phyloP scores from a whole-genome alignment of 1,139 yeast genomes.

The Pichia sp. region DNA sequence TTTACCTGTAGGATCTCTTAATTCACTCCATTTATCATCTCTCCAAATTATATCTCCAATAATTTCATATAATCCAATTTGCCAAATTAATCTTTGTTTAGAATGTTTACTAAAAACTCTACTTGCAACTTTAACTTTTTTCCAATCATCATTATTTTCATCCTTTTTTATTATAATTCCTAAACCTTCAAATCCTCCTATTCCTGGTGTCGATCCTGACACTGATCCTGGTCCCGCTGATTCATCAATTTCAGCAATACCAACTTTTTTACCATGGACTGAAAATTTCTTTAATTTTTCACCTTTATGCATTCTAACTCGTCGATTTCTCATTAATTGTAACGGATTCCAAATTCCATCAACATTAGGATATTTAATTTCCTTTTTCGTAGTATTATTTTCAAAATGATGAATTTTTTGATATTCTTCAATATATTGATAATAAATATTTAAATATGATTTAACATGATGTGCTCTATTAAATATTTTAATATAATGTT shows the following conservation, averaged over 20 bases:
- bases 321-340: constrained; percentile 69
- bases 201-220: too few species aligned
- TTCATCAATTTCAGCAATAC: too few species aligned
- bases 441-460: constrained; percentile 45
- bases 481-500: constrained; percentile 30
- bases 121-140: constrained; percentile 43
- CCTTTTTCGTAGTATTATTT: constrained; percentile 15
- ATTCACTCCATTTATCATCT: constrained; percentile 55
- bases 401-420: constrained; percentile 21
- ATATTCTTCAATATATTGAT: constrained; percentile 37
- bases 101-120: constrained; percentile 45
- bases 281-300: constrained; percentile 25
- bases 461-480: constrained; percentile 48
- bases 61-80: constrained; percentile 58
- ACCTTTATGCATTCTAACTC: constrained; percentile 42
- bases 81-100: constrained; percentile 45
- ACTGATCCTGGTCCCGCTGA: too few species aligned
- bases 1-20: constrained; percentile 48
- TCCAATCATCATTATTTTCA: constrained; percentile 14
- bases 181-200: too few species aligned
- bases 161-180: constrained; percentile 1
- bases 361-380: constrained; percentile 37
- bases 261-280: constrained; percentile 9
- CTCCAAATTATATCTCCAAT: constrained; percentile 64
- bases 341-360: constrained; percentile 77